phyloP scores from a whole-genome alignment of 2,329 filamentous ascomycete genomes.

The Fusarium sp. region DNA sequence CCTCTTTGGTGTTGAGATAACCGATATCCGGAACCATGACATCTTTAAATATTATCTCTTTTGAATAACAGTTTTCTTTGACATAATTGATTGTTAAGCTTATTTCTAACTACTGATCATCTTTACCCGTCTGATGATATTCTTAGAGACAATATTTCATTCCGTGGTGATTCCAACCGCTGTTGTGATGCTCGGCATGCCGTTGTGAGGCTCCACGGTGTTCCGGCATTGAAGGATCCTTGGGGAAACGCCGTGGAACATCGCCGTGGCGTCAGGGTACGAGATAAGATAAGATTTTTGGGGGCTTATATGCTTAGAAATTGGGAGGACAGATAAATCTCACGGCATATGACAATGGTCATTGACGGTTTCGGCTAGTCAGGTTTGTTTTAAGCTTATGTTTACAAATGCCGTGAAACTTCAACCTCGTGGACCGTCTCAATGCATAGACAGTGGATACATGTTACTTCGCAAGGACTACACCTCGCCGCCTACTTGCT shows the following conservation, averaged over 20 bases:
- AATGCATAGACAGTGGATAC: too few relatives aligned
- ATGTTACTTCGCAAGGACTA: neutral
- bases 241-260: too few relatives aligned
- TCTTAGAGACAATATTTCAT: rapidly evolving
- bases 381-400: neutral
- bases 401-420: neutral
- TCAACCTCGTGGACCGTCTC: too few relatives aligned
- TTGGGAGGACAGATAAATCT: neutral
- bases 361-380: neutral
- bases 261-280: too few relatives aligned
- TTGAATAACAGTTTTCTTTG: too few relatives aligned
- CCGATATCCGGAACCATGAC: rapidly evolving
- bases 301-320: neutral
- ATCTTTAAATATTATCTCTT: neutral
- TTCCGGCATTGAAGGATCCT: too few relatives aligned
- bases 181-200: too few relatives aligned
- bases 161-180: too few relatives aligned
- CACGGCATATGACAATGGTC: rapidly evolving
- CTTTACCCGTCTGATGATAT: rapidly evolving
- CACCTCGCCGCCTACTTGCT: neutral
- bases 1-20: rapidly evolving
- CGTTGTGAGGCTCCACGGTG: too few relatives aligned
- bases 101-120: rapidly evolving
- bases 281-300: neutral
- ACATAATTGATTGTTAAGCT: neutral